Conservation (phyloP, 2,329 filamentous ascomycete genomes). For the Bisporella sp. region DNA sequence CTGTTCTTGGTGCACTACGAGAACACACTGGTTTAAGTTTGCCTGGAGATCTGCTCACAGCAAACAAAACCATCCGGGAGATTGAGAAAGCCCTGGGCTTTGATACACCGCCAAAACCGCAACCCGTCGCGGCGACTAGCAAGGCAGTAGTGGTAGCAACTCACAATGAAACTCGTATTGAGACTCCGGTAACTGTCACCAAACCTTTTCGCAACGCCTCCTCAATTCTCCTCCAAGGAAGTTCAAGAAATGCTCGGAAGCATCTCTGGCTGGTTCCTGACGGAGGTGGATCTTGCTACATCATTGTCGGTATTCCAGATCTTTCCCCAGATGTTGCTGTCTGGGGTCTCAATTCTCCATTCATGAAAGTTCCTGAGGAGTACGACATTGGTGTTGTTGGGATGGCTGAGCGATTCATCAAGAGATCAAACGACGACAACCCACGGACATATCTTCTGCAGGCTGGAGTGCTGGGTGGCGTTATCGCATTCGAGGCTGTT, state of each 20-base stretch:
- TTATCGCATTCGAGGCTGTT: constrained; percentile 62
- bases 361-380: constrained; percentile 61
- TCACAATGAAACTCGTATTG: constrained; percentile 17
- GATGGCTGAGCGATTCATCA: constrained; percentile 57
- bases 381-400: constrained; percentile 60
- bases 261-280: constrained; percentile 40
- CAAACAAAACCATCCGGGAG: constrained; percentile 56
- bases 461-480: constrained; percentile 76
- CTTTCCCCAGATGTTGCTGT: constrained; percentile 41
- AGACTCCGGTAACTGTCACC: constrained; percentile 29
- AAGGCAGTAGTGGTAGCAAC: neutral
- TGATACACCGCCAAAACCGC: constrained; percentile 13
- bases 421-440: constrained; percentile 66
- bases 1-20: constrained; percentile 46
- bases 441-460: constrained; percentile 56
- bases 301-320: constrained; percentile 23
- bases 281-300: constrained; percentile 35
- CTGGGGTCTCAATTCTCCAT: constrained; percentile 61
- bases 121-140: constrained; percentile 10
- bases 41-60: constrained; percentile 53
- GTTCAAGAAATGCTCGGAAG: constrained; percentile 37
- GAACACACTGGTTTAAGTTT: constrained; percentile 47
- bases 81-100: constrained; percentile 58
- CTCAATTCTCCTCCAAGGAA: constrained; percentile 39
- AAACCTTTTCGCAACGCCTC: constrained; percentile 14